Base-by-base conservation (phyloP, 208 protist genomes). In the Giardia duodenalis region DNA sequence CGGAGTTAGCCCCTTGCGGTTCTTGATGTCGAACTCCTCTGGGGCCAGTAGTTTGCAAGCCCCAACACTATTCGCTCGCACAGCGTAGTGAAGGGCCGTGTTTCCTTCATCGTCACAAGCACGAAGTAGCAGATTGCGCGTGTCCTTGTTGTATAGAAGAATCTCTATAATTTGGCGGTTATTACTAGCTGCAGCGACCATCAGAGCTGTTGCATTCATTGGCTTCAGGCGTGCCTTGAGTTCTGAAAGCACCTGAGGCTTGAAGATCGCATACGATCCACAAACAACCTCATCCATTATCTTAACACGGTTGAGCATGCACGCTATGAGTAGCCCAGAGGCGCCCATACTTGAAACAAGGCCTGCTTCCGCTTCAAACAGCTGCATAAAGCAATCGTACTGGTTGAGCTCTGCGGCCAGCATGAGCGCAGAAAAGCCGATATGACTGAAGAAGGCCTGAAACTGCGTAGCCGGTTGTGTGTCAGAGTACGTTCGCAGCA, bases 141-240 rank as follows among this genome's bases (percentile, higher is more conserved):
- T 76, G 19, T 76, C 57, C 57, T 76, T 76, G 57, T 76, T 76
- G 10, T 10, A 76, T 10, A 76, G 57, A 39, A 76, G 57, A 76
- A 76, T 76, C 57, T 76, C 57, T 76, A 76, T 76, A 76, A 76
- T 30, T 30, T 76, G 57, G 10, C 57, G 57, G 57, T 76, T 76
- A 30, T 76, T 76, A 10, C 30, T 30, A 10, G 10, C 57, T 39
- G 57, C 57, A 30, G 57, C 57, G 57, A 76, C 19, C 57, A 76
- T 76, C 30, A 76, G 30, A 30, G 57, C 57, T 30, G 57, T 76
- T 30, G 57, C 30, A 30, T 76, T 76, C 57, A 39, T 30, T 30
- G 57, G 57, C 30, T 76, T 10, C 57, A 76, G 10, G 19, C 57
- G 57, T 39, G 57, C 57, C 30, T 76, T 30, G 19, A 76, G 30